Conservation (phyloP, 148 eudicot genomes). For the Camellia sinensis region DNA sequence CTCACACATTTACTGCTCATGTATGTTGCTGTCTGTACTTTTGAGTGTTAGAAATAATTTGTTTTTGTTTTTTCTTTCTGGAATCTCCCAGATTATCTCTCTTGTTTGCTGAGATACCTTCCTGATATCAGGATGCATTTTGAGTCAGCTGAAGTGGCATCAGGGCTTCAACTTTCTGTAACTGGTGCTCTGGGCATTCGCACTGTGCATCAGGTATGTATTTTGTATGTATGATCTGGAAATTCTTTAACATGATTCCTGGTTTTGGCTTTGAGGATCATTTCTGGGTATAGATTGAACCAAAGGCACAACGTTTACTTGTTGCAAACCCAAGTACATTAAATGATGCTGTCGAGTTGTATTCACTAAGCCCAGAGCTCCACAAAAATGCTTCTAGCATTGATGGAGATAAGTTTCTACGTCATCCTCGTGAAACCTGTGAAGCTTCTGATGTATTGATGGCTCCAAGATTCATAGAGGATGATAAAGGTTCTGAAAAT, state of each 20-base stretch:
- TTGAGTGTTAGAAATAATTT: neutral
- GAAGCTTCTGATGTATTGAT: constrained; percentile 73
- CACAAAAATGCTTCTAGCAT: constrained; percentile 23
- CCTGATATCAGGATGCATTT: constrained; percentile 49
- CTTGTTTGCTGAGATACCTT: constrained; percentile 17
- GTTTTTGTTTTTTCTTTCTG: neutral
- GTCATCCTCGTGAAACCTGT: constrained; percentile 30
- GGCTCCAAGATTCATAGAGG: constrained; percentile 63
- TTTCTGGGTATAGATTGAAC: constrained; percentile 59
- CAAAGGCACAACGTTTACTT: constrained; percentile 82
- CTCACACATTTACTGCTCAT: neutral
- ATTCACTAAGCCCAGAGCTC: constrained; percentile 21
- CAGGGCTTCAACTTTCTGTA: constrained; percentile 64
- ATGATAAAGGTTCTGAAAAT: constrained; percentile 26
- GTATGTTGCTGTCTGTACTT: neutral
- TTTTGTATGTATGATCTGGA: neutral
- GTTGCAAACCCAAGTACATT: constrained; percentile 38
- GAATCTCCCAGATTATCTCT: neutral
- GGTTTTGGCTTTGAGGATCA: constrained; percentile 18
- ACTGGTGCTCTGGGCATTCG: constrained; percentile 92
- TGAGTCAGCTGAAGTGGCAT: constrained; percentile 60
- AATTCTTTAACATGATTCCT: neutral
- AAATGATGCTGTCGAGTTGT: constrained; percentile 19
- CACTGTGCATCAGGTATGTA: constrained; percentile 76
- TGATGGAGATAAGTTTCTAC: constrained; percentile 22